These are phyloP conservation scores for Xylaria sp. DNA, from an alignment of 2,329 filamentous ascomycete genomes.

Conservation along the genomic window DNA sequence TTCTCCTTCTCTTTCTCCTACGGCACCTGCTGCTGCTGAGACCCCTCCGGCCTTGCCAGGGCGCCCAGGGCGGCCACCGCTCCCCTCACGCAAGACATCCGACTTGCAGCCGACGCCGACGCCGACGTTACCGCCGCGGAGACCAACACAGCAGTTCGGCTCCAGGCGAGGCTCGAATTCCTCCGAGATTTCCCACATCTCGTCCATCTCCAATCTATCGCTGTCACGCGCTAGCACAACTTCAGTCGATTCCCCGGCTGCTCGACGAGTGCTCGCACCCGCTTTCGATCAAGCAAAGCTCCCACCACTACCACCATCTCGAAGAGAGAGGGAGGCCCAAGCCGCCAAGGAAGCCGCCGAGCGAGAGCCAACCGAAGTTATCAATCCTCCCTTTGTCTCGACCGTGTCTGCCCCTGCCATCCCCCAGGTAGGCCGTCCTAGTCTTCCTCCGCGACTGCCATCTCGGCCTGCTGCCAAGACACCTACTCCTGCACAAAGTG, in stretches of 20 bases:
- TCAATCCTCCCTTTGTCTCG: slow-evolving; percentile 50
- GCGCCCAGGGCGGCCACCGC: slow-evolving; percentile 51
- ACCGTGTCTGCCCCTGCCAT: slow-evolving; percentile 47
- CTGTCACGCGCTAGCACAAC: slow-evolving; percentile 62
- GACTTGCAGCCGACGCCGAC: slow-evolving; percentile 47
- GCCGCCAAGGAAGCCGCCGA: slow-evolving; percentile 52
- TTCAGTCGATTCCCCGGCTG: slow-evolving; percentile 55
- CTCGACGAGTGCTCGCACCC: slow-evolving; percentile 65
- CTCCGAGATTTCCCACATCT: slow-evolving; percentile 67
- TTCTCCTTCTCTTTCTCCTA: background rate
- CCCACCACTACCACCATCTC: slow-evolving; percentile 67
- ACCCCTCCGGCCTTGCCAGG: slow-evolving; percentile 46
- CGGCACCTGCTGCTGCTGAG: slow-evolving; percentile 39
- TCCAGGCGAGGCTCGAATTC: slow-evolving; percentile 66
- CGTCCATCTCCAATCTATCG: slow-evolving; percentile 65
- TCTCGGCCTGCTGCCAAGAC: slow-evolving; percentile 58
- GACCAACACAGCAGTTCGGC: slow-evolving; percentile 56
- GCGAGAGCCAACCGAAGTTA: slow-evolving; percentile 46
- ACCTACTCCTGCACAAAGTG: slow-evolving; percentile 37
- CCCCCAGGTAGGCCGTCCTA: slow-evolving; percentile 54
- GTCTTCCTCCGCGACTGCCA: slow-evolving; percentile 63
- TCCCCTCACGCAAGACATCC: slow-evolving; percentile 51
- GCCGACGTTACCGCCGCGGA: slow-evolving; percentile 64
- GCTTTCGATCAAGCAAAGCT: slow-evolving; percentile 66
- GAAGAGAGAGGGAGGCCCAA: slow-evolving; percentile 64